These are phyloP conservation scores for Ophiostoma piceae DNA, from an alignment of 2,329 filamentous ascomycete species.

Conservation along the genomic window DNA sequence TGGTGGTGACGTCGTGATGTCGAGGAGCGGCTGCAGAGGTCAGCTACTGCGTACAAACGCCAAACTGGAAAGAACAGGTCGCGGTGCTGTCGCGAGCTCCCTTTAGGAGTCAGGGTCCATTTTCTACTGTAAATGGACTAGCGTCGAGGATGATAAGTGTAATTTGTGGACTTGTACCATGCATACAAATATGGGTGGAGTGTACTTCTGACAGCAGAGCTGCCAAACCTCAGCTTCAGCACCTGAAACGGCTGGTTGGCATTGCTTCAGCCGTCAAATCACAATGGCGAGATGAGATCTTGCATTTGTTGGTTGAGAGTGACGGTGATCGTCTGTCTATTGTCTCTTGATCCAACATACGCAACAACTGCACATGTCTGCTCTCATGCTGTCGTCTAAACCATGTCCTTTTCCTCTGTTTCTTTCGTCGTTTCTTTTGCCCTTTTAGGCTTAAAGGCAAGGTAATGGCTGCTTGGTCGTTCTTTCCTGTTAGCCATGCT, in stretches of 20 bases:
- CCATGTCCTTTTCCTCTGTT: neutral
- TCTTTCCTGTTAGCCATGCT: neutral
- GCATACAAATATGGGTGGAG: neutral
- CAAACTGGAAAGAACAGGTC: constrained; percentile 9
- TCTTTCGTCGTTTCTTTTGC: neutral
- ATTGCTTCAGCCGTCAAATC: neutral
- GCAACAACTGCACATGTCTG: neutral
- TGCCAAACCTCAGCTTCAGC: neutral
- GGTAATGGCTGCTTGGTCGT: too few relatives aligned
- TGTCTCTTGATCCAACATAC: neutral
- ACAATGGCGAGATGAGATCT: neutral
- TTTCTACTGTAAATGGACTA: neutral
- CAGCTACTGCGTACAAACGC: neutral
- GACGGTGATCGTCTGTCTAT: neutral
- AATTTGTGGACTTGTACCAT: neutral
- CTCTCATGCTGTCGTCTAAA: neutral
- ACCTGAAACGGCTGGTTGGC: neutral
- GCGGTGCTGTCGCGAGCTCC: constrained; percentile 10
- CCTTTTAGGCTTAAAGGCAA: neutral
- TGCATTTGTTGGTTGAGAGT: neutral
- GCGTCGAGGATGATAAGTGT: neutral
- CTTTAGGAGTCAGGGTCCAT: neutral
- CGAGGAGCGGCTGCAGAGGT: neutral
- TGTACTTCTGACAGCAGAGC: neutral
- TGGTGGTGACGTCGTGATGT: constrained; percentile 12